Evolutionary conservation across 2,329 filamentous ascomycete species (phyloP).

Genomic region (Curvularia sp.): DNA sequence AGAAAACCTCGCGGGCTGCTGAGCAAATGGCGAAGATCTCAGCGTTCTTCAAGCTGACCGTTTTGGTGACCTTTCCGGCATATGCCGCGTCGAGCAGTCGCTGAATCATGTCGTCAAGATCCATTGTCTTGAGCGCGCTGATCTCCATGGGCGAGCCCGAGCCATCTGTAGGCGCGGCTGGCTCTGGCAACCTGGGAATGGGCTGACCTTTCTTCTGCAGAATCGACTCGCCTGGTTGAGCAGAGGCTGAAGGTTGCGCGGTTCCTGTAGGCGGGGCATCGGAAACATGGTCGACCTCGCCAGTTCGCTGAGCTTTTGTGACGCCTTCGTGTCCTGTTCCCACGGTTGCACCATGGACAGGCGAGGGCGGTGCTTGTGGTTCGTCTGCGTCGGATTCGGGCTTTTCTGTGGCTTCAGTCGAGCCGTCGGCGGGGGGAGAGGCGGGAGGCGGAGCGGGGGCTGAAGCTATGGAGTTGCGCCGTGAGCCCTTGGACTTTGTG

Average conservation of each 20-base stretch:
- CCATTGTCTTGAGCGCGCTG: slow-evolving; percentile 87
- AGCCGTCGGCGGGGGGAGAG: slow-evolving; percentile 3
- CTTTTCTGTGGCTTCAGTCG: slow-evolving; percentile 43
- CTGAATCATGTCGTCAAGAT: slow-evolving; percentile 97
- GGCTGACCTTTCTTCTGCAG: slow-evolving; percentile 79
- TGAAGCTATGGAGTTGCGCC: slow-evolving; percentile 47
- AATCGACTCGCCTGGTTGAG: slow-evolving; percentile 86
- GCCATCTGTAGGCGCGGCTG: slow-evolving; percentile 57
- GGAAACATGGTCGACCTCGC: slow-evolving; percentile 93
- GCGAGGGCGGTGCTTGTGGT: slow-evolving; percentile 74
- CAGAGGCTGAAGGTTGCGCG: slow-evolving; percentile 61
- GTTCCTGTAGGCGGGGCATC: slow-evolving; percentile 80
- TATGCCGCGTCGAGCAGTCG: slow-evolving; percentile 93
- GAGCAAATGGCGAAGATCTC: slow-evolving; percentile 95
- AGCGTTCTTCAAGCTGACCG: slow-evolving; percentile 95
- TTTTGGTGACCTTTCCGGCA: slow-evolving; percentile 95
- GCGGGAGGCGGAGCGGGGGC: slow-evolving; percentile 50
- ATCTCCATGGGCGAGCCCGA: slow-evolving; percentile 73
- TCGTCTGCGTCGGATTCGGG: slow-evolving; percentile 41
- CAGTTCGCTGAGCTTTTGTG: slow-evolving; percentile 78
- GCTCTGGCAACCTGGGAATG: slow-evolving; percentile 66
- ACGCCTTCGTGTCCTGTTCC: slow-evolving; percentile 79
- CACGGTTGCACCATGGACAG: slow-evolving; percentile 77
- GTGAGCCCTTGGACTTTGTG: slow-evolving; percentile 65
- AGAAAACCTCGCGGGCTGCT: slow-evolving; percentile 84